Evolutionary conservation across 805 yeast genomes (phyloP), one percentile per base, ranked within the genome.

Genomic region (Kazachstania taianensis): DNA sequence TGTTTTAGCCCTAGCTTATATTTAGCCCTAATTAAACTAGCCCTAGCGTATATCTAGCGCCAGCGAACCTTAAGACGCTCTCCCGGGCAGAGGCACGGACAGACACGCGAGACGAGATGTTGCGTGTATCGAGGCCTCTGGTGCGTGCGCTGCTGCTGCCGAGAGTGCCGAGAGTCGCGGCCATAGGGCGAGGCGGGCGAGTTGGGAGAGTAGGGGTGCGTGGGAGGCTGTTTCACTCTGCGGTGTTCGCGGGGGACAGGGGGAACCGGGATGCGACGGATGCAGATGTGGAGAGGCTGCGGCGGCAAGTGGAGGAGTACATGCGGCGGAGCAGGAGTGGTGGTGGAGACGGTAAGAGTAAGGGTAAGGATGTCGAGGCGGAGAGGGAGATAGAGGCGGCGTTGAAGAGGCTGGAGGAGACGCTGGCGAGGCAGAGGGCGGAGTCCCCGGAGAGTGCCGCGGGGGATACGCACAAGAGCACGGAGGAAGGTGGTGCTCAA

Each of bases 341-440:
- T 38, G 45, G 41, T 26, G 42, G 48, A 5, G 45, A 47, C 40
- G 37, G 39, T 26, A 37, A 36, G 19, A 49, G 43, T 10, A 41
- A 48, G 5, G 43, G 43, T 28, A 39, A 39, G 28, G 41, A 42
- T 31, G 45, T 40, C 38, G 45, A 42, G 28, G 42, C 47, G 5
- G 45, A 47, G 41, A 38, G 39, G 28, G 37, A 36, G 19, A 49
- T 52, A 14, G 53, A 53, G 27, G 51, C 49, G 23, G 48, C 48
- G 5, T 40, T 53, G 9, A 40, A 35, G 15, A 42, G 45, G 29
- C 33, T 55, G 16, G 57, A 53, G 30, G 48, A 47, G 8, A 47
- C 53, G 6, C 41, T 53, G 25, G 23, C 26, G 12, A 42, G 44
- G 28, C 58, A 53, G 34, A 4, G 25, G 12, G 25, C 3, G 25